A percentile compares a stretch with the other conserved stretches of the same genome.
These are phyloP conservation scores for Wallemia hederae DNA, from an alignment of 1,284 basidiomycete genomes.

Conservation along the genomic window DNA sequence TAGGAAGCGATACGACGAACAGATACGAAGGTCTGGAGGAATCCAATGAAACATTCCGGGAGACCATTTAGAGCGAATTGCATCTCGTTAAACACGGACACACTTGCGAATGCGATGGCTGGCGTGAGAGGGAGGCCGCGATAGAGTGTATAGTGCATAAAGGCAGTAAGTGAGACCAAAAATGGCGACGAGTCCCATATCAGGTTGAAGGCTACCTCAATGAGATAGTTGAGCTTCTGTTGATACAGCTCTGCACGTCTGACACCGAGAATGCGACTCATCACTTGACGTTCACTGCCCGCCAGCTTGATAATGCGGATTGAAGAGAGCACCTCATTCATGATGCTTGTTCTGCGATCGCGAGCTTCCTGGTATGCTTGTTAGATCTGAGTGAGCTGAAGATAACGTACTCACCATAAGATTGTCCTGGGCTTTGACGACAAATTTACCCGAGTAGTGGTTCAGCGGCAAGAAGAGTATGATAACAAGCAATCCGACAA, in stretches of 20 bases:
- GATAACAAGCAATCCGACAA: conserved; percentile 19
- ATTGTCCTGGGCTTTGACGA: conserved; percentile 55
- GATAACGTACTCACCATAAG: conserved; percentile 26
- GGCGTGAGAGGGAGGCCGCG: not conserved
- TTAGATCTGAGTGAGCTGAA: not conserved
- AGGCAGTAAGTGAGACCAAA: conserved; percentile 1
- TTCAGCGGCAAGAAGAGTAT: conserved; percentile 27
- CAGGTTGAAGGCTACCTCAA: not conserved
- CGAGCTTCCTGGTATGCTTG: not conserved
- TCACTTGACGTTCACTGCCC: conserved; percentile 8
- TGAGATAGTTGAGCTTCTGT: conserved; percentile 1
- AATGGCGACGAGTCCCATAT: conserved; percentile 1
- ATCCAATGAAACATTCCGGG: not conserved
- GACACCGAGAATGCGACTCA: not conserved
- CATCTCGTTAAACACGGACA: conserved; percentile 1
- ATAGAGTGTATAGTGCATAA: not conserved
- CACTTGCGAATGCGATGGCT: conserved; percentile 1
- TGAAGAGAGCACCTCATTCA: conserved; percentile 9
- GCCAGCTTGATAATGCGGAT: conserved; percentile 11
- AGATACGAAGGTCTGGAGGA: not conserved
- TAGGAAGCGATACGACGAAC: not conserved
- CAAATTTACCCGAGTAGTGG: conserved; percentile 55
- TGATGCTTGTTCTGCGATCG: not conserved
- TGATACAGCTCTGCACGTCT: conserved; percentile 1
- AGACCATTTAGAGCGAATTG: conserved; percentile 1